phyloP scores from a whole-genome alignment of 129 eudicot genomes.

The Dittrichia graveolens region DNA sequence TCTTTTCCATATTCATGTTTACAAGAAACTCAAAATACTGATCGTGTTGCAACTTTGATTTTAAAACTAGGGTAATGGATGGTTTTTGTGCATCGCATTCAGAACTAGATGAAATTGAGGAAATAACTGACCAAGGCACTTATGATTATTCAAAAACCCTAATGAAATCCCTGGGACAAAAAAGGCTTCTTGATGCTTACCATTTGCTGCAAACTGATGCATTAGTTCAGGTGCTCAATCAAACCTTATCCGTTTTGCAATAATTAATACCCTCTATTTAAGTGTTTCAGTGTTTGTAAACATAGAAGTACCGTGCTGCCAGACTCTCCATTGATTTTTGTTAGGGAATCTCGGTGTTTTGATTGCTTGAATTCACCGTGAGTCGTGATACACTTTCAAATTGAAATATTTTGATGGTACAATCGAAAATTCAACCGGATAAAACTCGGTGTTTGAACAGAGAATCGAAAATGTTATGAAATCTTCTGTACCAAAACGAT shows the following conservation, averaged over 20 bases:
- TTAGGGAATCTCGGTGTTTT: neutral
- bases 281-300: too few relatives aligned
- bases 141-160: conserved; percentile 22
- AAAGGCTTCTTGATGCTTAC: conserved; percentile 53
- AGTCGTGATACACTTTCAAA: too few relatives aligned
- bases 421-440: too few relatives aligned
- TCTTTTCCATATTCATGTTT: neutral
- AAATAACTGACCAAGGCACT: conserved; percentile 18
- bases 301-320: too few relatives aligned
- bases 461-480: too few relatives aligned
- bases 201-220: conserved; percentile 54
- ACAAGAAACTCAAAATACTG: neutral
- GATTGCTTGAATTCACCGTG: too few relatives aligned
- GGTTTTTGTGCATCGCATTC: conserved; percentile 29
- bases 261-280: neutral
- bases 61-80: conserved; percentile 44
- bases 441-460: too few relatives aligned
- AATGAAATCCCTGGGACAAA: conserved; percentile 45
- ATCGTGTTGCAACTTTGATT: conserved; percentile 2
- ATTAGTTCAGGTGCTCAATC: conserved; percentile 46
- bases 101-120: conserved; percentile 19
- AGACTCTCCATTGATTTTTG: too few relatives aligned
- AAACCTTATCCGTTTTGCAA: neutral
- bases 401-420: too few relatives aligned
- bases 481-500: too few relatives aligned